Percentiles rank a stretch among this genome's conserved stretches.
Evolutionary conservation across 306 rosid species (phyloP).

Genomic region (Trifolium repens): DNA sequence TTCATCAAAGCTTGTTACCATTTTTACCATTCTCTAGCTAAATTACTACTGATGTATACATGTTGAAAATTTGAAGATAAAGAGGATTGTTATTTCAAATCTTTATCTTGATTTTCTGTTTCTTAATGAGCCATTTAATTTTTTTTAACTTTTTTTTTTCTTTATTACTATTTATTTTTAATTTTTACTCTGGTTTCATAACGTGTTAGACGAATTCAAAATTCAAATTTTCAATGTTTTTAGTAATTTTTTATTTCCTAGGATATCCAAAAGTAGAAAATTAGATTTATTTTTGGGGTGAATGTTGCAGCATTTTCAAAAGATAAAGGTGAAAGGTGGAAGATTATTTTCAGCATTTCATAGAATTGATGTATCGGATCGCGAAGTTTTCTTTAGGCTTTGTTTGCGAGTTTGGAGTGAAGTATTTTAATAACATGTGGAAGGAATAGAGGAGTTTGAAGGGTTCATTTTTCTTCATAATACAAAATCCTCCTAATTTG

Average conservation of each 20-base stretch:
- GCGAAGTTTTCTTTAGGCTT: conserved; percentile 3
- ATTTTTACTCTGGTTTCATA: conserved; percentile 1
- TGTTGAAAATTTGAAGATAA: neutral
- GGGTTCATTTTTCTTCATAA: too few species aligned
- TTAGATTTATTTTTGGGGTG: conserved; percentile 25
- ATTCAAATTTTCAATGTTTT: conserved; percentile 14
- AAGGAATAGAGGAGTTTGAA: too few species aligned
- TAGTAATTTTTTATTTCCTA: neutral
- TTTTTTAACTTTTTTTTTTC: neutral
- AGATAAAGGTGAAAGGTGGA: conserved; percentile 21
- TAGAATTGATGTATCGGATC: conserved; percentile 38
- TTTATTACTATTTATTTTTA: neutral
- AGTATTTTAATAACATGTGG: too few species aligned
- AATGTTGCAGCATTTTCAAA: conserved; percentile 25
- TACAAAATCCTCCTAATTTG: too few species aligned
- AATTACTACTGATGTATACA: neutral
- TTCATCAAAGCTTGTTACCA: conserved; percentile 7
- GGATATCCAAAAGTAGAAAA: conserved; percentile 18
- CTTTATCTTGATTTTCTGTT: conserved; percentile 30
- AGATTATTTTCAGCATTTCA: conserved; percentile 32
- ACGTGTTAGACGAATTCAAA: conserved; percentile 9
- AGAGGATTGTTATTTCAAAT: conserved; percentile 28
- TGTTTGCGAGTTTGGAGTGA: too few species aligned
- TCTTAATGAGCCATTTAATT: conserved; percentile 19
- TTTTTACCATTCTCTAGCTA: neutral